A percentile compares a stretch with the other conserved stretches of the same genome.
These are phyloP conservation scores for Ceratocystis papillata DNA, from an alignment of 2,329 filamentous ascomycete genomes.

Conservation along the genomic window DNA sequence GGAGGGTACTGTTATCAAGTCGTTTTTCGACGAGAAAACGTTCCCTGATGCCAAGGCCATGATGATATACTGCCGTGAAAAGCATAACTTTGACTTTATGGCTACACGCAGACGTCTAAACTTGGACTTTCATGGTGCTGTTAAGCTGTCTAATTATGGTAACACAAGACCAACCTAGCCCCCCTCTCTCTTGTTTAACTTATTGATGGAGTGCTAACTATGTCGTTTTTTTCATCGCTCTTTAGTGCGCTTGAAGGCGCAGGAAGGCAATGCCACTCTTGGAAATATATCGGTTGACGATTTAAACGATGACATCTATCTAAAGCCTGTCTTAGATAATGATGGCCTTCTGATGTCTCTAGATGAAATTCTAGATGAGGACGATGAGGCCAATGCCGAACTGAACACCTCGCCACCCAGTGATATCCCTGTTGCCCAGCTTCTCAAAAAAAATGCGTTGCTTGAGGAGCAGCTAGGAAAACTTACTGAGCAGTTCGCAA, in stretches of 20 bases:
- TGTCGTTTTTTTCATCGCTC: background rate
- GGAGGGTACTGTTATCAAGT: constrained; percentile 51
- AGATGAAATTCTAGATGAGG: constrained; percentile 56
- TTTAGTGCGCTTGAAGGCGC: constrained; percentile 40
- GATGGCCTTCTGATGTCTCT: constrained; percentile 81
- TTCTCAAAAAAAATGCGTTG: constrained; percentile 31
- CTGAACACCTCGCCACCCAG: background rate
- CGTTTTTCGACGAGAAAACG: constrained; percentile 55
- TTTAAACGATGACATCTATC: constrained; percentile 66
- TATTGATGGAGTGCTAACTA: background rate
- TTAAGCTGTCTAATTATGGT: constrained; percentile 65
- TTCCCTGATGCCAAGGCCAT: constrained; percentile 55
- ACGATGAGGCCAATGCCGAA: constrained; percentile 32
- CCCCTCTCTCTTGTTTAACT: background rate
- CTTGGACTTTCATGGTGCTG: constrained; percentile 61
- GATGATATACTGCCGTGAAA: constrained; percentile 57
- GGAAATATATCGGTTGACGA: constrained; percentile 49
- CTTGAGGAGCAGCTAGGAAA: constrained; percentile 45
- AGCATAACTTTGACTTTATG: constrained; percentile 56
- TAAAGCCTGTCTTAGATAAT: constrained; percentile 77
- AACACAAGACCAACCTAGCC: constrained; percentile 18
- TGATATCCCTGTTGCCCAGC: background rate
- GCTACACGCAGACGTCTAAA: constrained; percentile 45
- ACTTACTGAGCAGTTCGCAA: constrained; percentile 54
- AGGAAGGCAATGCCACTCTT: constrained; percentile 39